Conservation (phyloP, 768 basidiomycete species). For the Suillus clintonianus region DNA sequence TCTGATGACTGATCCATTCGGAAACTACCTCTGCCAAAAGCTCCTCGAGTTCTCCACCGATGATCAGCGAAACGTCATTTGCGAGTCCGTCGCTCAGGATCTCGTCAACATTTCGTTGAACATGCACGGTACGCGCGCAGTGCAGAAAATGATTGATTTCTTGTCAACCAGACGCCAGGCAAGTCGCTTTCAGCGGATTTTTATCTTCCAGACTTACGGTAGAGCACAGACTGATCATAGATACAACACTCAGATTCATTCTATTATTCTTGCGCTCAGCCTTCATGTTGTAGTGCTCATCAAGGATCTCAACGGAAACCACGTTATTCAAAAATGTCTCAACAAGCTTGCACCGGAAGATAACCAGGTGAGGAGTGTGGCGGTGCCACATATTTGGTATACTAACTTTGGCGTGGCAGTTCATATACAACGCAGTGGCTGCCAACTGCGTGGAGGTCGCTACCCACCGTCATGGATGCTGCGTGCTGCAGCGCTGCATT, state of each 20-base stretch:
- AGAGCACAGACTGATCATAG: slow-evolving; percentile 72
- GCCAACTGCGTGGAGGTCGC: slow-evolving; percentile 99
- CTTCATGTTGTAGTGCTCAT: slow-evolving; percentile 98
- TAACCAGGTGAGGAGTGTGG: slow-evolving; percentile 70
- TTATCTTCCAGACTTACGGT: slow-evolving; percentile 54
- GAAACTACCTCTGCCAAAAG: slow-evolving; percentile 99
- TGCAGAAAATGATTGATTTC: slow-evolving; percentile 99
- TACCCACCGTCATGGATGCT: slow-evolving; percentile 96
- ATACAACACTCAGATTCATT: slow-evolving; percentile 91
- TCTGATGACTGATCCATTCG: slow-evolving; percentile 99
- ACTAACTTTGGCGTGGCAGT: slow-evolving; percentile 43
- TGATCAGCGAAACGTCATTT: slow-evolving; percentile 94
- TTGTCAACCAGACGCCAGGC: slow-evolving; percentile 92
- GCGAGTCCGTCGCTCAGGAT: slow-evolving; percentile 96
- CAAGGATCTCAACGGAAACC: slow-evolving; percentile 97
- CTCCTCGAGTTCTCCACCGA: slow-evolving; percentile 96
- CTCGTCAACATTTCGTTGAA: slow-evolving; percentile 97
- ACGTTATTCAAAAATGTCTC: slow-evolving; percentile 98
- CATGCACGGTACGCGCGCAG: slow-evolving; percentile 99
- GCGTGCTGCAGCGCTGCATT: slow-evolving; percentile 96
- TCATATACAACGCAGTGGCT: slow-evolving; percentile 99
- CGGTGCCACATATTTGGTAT: not conserved
- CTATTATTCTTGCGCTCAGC: slow-evolving; percentile 94
- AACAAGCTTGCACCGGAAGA: slow-evolving; percentile 98
- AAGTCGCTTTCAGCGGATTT: slow-evolving; percentile 42